Conservation (phyloP, 257 asterid species). For the Solanum bukasovii region DNA sequence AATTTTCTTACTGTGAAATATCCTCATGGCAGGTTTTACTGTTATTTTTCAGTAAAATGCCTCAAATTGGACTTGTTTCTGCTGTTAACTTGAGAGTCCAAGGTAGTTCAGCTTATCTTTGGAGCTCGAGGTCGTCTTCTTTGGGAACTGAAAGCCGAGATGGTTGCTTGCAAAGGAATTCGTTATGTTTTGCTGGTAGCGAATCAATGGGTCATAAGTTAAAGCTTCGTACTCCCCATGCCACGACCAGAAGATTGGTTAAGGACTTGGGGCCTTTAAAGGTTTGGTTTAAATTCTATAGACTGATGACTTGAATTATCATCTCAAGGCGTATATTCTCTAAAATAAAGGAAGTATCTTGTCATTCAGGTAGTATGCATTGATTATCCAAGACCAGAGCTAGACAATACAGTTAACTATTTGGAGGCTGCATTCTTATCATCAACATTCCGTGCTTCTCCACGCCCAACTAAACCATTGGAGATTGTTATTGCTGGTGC, state of each 20-base stretch:
- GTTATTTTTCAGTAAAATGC: conserved; percentile 28
- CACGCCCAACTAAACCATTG: conserved; percentile 72
- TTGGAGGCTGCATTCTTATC: conserved; percentile 87
- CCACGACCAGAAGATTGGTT: conserved; percentile 14
- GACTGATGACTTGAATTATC: neutral
- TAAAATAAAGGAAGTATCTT: neutral
- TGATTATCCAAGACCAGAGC: conserved; percentile 84
- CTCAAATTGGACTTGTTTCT: conserved; percentile 68
- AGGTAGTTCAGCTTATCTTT: conserved; percentile 18
- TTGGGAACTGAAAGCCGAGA: conserved; percentile 17
- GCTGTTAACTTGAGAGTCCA: conserved; percentile 52
- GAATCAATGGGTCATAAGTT: conserved; percentile 48
- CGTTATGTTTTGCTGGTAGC: conserved; percentile 45
- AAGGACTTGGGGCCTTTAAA: conserved; percentile 32
- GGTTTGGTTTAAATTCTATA: conserved; percentile 29
- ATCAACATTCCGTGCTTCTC: conserved; percentile 48
- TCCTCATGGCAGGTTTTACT: neutral
- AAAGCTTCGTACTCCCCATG: conserved; percentile 22
- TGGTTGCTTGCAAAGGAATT: conserved; percentile 16
- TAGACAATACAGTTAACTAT: conserved; percentile 67
- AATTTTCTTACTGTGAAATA: neutral
- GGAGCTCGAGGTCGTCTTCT: conserved; percentile 24
- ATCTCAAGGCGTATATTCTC: neutral
- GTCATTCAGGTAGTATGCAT: conserved; percentile 66
- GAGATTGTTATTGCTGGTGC: conserved; percentile 92